A percentile compares a stretch with the other conserved stretches of the same genome.
phyloP scores from a whole-genome alignment of 2,329 filamentous ascomycete species.

The Cladophialophora carrionii region DNA sequence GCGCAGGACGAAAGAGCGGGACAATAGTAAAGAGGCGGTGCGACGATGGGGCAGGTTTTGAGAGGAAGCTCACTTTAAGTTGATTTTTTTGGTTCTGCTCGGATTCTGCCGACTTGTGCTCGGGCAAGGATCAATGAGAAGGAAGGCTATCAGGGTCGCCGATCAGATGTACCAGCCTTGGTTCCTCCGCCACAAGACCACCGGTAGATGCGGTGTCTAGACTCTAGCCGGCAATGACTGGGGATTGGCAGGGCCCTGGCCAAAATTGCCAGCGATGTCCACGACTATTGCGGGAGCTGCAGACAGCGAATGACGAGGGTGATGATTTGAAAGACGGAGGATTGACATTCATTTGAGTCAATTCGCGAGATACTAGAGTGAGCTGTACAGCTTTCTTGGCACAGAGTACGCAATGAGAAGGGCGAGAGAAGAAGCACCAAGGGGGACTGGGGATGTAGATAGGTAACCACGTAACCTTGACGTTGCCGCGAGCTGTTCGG shows the following conservation, averaged over 20 bases:
- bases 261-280: neutral
- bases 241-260: neutral
- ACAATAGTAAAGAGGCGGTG: conserved; percentile 22
- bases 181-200: conserved; percentile 11
- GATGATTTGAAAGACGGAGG: neutral
- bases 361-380: neutral
- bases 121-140: neutral
- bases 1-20: conserved; percentile 17
- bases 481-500: conserved; percentile 1
- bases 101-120: neutral
- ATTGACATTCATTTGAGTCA: conserved; percentile 8
- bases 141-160: neutral
- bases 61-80: conserved; percentile 10
- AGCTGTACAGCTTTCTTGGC: conserved; percentile 13
- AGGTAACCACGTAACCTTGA: conserved; percentile 20
- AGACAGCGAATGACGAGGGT: neutral
- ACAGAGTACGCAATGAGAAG: conserved; percentile 4
- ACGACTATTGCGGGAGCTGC: neutral
- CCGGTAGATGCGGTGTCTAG: conserved; percentile 2
- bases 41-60: conserved; percentile 21
- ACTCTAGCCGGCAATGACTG: neutral
- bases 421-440: conserved; percentile 5
- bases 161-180: conserved; percentile 18
- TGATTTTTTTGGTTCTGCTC: conserved; percentile 7
- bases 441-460: conserved; percentile 10